Percentiles rank a stretch among this genome's conserved stretches.
Evolutionary conservation across 2,329 filamentous ascomycete species (phyloP).

Genomic region (Claviceps sp.): DNA sequence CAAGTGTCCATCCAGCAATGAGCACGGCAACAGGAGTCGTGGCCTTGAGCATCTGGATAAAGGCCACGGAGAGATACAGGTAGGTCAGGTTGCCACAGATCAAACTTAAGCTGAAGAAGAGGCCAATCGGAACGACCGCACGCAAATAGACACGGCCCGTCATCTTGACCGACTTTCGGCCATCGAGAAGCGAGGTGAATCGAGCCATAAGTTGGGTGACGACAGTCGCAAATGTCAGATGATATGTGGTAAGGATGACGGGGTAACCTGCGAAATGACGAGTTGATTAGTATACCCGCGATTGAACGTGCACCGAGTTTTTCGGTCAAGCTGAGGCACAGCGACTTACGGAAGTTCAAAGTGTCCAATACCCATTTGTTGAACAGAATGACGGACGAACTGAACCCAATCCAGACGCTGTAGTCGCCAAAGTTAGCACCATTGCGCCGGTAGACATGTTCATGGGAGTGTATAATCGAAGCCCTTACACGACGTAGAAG

Average conservation of each 20-base stretch:
- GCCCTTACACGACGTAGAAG: slow-evolving; percentile 63
- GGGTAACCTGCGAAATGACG: slow-evolving; percentile 39
- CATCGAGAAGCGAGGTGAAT: slow-evolving; percentile 81
- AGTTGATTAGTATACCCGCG: not conserved
- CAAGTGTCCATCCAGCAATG: slow-evolving; percentile 76
- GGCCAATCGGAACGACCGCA: slow-evolving; percentile 84
- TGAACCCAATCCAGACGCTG: slow-evolving; percentile 85
- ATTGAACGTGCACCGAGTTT: not conserved
- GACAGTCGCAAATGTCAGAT: slow-evolving; percentile 80
- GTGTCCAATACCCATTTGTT: slow-evolving; percentile 97
- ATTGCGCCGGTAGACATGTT: not conserved
- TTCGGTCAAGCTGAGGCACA: not conserved
- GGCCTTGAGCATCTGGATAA: slow-evolving; percentile 99
- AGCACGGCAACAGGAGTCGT: slow-evolving; percentile 91
- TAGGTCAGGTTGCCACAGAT: slow-evolving; percentile 96
- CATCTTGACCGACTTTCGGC: slow-evolving; percentile 94
- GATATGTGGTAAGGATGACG: slow-evolving; percentile 88
- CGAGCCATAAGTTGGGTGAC: slow-evolving; percentile 90
- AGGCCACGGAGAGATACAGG: slow-evolving; percentile 86
- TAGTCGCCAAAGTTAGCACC: not conserved
- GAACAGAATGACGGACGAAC: slow-evolving; percentile 92
- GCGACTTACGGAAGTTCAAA: slow-evolving; percentile 52
- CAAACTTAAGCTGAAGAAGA: slow-evolving; percentile 91
- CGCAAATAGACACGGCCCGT: slow-evolving; percentile 84
- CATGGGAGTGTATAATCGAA: not conserved